Conservation (phyloP, 352 stramenopile genomes). For the Pilasporangium apinafurcum region DNA sequence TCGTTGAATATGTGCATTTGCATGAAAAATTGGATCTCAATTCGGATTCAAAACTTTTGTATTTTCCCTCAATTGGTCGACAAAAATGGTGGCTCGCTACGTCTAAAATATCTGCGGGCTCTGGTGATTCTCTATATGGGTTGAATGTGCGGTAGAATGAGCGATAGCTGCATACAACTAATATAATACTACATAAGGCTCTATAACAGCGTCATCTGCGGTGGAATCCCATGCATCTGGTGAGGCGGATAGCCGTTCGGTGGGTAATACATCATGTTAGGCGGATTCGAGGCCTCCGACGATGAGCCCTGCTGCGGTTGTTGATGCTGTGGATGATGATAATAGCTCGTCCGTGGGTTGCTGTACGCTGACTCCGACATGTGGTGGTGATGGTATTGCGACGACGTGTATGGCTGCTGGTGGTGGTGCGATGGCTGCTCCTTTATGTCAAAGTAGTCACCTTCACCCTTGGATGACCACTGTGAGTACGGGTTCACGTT, state of each 20-base stretch:
- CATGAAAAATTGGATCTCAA: no score
- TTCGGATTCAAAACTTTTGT: no score
- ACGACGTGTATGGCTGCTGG: constrained; percentile 23
- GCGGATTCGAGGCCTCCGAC: no score
- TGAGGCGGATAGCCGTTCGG: constrained; percentile 43
- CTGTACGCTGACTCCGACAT: constrained; percentile 51
- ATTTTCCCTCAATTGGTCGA: no score
- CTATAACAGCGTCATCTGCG: constrained; percentile 77
- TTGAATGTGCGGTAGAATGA: not conserved
- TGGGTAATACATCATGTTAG: constrained; percentile 74
- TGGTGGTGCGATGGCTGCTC: constrained; percentile 41
- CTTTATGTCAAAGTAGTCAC: constrained; percentile 77
- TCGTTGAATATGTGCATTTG: no score
- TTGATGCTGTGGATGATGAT: constrained; percentile 41
- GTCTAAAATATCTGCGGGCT: not conserved
- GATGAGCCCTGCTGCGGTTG: constrained; percentile 7
- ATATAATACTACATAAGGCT: constrained; percentile 21
- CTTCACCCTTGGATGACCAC: constrained; percentile 50
- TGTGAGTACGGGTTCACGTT: constrained; percentile 46
- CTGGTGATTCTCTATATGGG: constrained; percentile 8
- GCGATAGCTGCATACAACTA: not conserved
- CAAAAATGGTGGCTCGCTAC: no score
- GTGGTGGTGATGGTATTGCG: constrained; percentile 65
- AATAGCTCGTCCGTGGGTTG: constrained; percentile 42
- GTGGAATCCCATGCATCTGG: constrained; percentile 69